phyloP scores from a whole-genome alignment of 2,329 filamentous ascomycete species.

The Beauveria caledonica region DNA sequence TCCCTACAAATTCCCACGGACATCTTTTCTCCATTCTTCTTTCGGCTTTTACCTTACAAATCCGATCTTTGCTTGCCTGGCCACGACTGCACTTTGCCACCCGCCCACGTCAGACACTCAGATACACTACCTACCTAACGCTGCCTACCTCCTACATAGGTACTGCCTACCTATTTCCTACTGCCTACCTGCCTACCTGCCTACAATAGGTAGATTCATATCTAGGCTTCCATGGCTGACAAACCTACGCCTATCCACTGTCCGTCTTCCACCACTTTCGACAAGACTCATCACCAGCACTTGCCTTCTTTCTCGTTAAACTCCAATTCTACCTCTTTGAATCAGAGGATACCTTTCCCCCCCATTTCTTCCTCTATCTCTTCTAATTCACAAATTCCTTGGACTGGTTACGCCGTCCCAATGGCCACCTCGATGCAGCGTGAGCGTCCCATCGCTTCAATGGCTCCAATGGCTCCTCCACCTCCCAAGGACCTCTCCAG shows the following conservation, averaged over 20 bases:
- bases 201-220: neutral
- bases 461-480: constrained; percentile 23
- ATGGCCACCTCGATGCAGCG: constrained; percentile 12
- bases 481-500: constrained; percentile 28
- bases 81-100: constrained; percentile 5
- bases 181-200: neutral
- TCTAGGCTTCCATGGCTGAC: constrained; percentile 1
- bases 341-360: neutral
- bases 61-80: too few relatives aligned
- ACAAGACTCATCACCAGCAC: constrained; percentile 2
- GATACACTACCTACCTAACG: too few relatives aligned
- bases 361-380: constrained; percentile 10
- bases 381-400: constrained; percentile 9
- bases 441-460: constrained; percentile 22
- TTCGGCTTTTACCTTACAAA: too few relatives aligned
- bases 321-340: constrained; percentile 6
- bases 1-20: too few relatives aligned
- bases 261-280: constrained; percentile 9
- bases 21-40: too few relatives aligned
- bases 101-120: constrained; percentile 5
- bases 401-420: constrained; percentile 1
- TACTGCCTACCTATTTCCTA: too few relatives aligned
- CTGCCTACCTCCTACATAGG: too few relatives aligned
- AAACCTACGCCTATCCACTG: constrained; percentile 3
- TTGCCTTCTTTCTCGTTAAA: constrained; percentile 2